phyloP scores from a whole-genome alignment of 176 grass and related monocot genomes.

The Poa pratensis region DNA sequence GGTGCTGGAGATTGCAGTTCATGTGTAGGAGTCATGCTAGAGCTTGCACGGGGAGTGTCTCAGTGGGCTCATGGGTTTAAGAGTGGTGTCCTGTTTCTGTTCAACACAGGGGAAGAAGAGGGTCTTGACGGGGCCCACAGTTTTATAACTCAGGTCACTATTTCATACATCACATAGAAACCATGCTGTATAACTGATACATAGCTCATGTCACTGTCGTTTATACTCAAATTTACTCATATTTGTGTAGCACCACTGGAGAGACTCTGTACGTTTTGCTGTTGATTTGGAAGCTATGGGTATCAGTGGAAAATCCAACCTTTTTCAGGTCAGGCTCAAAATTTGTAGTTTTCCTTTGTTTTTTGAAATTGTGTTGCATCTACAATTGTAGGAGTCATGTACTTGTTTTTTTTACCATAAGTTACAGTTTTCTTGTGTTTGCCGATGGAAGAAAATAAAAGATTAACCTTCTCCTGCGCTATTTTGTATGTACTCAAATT shows the following conservation, averaged over 20 bases:
- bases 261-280: constrained; percentile 69
- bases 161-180: constrained; percentile 29
- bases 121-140: constrained; percentile 95
- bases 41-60: constrained; percentile 85
- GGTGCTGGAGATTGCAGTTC: constrained; percentile 98
- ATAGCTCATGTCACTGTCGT: background rate
- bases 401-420: background rate
- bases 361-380: constrained; percentile 33
- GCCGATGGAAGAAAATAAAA: constrained; percentile 15
- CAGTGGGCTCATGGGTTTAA: constrained; percentile 97
- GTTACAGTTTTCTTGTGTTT: background rate
- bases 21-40: constrained; percentile 95
- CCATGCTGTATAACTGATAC: constrained; percentile 11
- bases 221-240: constrained; percentile 26
- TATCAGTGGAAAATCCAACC: constrained; percentile 82
- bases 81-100: constrained; percentile 84
- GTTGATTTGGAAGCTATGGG: constrained; percentile 97
- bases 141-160: constrained; percentile 95
- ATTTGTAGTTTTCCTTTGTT: constrained; percentile 27
- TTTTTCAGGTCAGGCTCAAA: constrained; percentile 69
- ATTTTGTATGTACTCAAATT: constrained; percentile 18
- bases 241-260: constrained; percentile 82
- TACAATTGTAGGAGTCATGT: constrained; percentile 19
- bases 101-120: constrained; percentile 99
- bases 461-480: background rate